A percentile compares a stretch with the other conserved stretches of the same genome.
These are phyloP conservation scores for Massarina eburnea DNA, from an alignment of 2,329 filamentous ascomycete genomes.

Conservation along the genomic window DNA sequence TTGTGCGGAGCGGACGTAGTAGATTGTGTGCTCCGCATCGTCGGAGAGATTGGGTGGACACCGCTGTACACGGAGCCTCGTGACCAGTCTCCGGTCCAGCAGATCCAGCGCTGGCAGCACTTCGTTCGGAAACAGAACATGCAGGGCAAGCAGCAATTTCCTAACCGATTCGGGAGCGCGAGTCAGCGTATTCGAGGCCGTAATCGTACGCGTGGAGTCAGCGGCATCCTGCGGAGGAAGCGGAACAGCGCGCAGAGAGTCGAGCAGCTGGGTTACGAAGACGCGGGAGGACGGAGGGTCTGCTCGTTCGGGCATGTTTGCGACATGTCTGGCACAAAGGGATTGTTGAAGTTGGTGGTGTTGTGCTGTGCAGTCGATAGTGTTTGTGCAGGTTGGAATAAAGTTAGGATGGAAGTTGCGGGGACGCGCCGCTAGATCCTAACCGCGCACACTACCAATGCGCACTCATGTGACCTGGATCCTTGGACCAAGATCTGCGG, in stretches of 20 bases:
- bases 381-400: slow-evolving; percentile 19
- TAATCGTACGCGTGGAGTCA: not conserved
- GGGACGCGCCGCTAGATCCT: slow-evolving; percentile 4
- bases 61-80: slow-evolving; percentile 44
- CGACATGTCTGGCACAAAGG: slow-evolving; percentile 9
- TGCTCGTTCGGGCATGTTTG: slow-evolving; percentile 7
- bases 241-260: slow-evolving; percentile 18
- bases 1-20: slow-evolving; percentile 66
- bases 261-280: slow-evolving; percentile 39
- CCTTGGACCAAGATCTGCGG: not conserved
- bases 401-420: slow-evolving; percentile 17
- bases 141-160: slow-evolving; percentile 71
- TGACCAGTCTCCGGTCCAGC: slow-evolving; percentile 75
- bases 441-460: not conserved
- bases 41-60: not conserved
- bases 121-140: slow-evolving; percentile 80
- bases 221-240: slow-evolving; percentile 4
- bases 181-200: slow-evolving; percentile 47
- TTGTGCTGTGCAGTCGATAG: slow-evolving; percentile 11
- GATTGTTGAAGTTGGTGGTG: slow-evolving; percentile 2
- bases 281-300: slow-evolving; percentile 25
- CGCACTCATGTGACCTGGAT: slow-evolving; percentile 5
- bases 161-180: slow-evolving; percentile 26
- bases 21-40: slow-evolving; percentile 41
- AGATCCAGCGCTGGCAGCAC: slow-evolving; percentile 85